phyloP scores from a whole-genome alignment of 2,329 filamentous ascomycete species.

The Alternaria solani region DNA sequence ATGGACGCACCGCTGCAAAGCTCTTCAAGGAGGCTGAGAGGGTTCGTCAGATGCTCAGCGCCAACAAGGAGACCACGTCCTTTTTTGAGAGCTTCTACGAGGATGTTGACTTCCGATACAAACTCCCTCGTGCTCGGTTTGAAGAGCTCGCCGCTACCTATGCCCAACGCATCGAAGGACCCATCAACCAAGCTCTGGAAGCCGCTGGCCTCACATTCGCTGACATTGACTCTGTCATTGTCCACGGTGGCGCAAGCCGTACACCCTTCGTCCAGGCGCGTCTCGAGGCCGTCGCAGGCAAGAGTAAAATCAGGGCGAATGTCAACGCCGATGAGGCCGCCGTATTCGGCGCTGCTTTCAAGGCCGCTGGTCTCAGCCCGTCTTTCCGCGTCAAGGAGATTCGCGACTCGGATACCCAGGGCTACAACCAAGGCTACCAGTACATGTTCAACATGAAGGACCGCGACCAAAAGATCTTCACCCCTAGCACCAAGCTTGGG shows the following conservation, averaged over 20 bases:
- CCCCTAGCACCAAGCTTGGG: conserved; percentile 76
- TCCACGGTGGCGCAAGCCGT: conserved; percentile 88
- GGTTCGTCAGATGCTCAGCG: conserved; percentile 87
- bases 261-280: conserved; percentile 94
- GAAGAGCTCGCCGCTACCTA: conserved; percentile 78
- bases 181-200: conserved; percentile 77
- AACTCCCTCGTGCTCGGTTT: conserved; percentile 80
- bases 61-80: conserved; percentile 81
- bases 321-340: conserved; percentile 98
- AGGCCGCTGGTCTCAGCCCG: conserved; percentile 88
- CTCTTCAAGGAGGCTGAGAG: conserved; percentile 93
- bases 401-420: conserved; percentile 76
- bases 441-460: conserved; percentile 75
- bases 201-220: conserved; percentile 74
- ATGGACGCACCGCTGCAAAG: conserved; percentile 87
- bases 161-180: conserved; percentile 71
- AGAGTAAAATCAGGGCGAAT: conserved; percentile 86
- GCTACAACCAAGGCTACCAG: conserved; percentile 77
- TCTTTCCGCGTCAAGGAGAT: conserved; percentile 99
- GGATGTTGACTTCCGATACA: conserved; percentile 92
- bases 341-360: conserved; percentile 94
- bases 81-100: conserved; percentile 91
- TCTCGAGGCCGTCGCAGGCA: conserved; percentile 77
- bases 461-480: conserved; percentile 84
- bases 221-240: conserved; percentile 88